Evolutionary conservation across 805 yeast genomes (phyloP), one percentile per base, ranked within the genome.

Genomic region (Kuraishia hungarica): DNA sequence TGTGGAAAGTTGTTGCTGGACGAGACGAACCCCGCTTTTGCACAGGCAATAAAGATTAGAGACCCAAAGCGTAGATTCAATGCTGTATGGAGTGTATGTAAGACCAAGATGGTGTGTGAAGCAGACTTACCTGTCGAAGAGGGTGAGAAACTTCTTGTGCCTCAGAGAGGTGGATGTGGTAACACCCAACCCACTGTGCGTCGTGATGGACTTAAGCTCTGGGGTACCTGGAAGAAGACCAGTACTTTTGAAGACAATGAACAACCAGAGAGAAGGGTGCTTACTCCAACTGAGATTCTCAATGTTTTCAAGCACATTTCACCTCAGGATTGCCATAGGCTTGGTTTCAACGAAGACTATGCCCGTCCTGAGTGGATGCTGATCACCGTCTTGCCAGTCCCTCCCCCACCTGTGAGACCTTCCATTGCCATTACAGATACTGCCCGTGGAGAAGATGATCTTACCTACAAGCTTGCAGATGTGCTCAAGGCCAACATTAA

Each of bases 371-470:
- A 94, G 73, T 94, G 99, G 99, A 83, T 94, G 84, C 79, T 94
- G 58, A 82, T 94, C 61, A 91, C 98, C 1, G 98, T 94, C n/a
- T 77, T 94, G 64, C 99, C 99, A 1, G 99, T 94, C 20, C 99
- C 99, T 50, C 99, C 99, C 53, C 99, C 99, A 59, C 98, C 97
- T 39, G 99, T 94, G 39, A 86, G 99, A 71, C 99, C 99, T 11
- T 89, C 97, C 23, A 94, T 94, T 74, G 97, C 99, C 1, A 92
- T 94, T 65, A 94, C 94, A 62, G 99, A 94, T 68, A 89, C 97
- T 11, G 97, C 96, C 58, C 85, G 99, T 75, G 97, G 98, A 63
- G 99, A 94, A 72, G 99, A 94, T 82, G 99, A 94, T 79, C 86
- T 94, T 73, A 94, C 99, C 1, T 94, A 92, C 70, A 94, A 94